A percentile compares a stretch with the other conserved stretches of the same genome.
Evolutionary conservation across 2,329 filamentous ascomycete genomes (phyloP).

Genomic region (Orbilia oligospora): DNA sequence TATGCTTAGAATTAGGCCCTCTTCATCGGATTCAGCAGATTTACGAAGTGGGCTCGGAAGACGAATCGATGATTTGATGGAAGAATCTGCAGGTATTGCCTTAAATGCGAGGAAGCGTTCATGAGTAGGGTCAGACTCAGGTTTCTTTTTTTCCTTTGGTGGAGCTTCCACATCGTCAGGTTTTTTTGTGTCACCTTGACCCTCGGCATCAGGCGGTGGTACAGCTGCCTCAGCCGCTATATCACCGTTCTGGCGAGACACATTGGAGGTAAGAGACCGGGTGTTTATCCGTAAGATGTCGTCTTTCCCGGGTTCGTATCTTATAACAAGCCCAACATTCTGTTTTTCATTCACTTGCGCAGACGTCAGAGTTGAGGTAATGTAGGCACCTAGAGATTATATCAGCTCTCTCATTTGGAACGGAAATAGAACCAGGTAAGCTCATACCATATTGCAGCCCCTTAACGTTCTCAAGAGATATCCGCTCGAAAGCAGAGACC

Average conservation of each 20-base stretch:
- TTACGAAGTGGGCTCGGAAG: slow-evolving; percentile 55
- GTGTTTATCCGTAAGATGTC: slow-evolving; percentile 88
- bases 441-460: slow-evolving; percentile 77
- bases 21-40: slow-evolving; percentile 68
- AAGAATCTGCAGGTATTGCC: slow-evolving; percentile 47
- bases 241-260: slow-evolving; percentile 60
- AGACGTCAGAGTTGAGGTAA: slow-evolving; percentile 86
- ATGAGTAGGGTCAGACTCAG: slow-evolving; percentile 60
- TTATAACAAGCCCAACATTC: slow-evolving; percentile 87
- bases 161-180: slow-evolving; percentile 20
- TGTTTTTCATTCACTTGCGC: slow-evolving; percentile 81
- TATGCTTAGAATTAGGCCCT: slow-evolving; percentile 66
- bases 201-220: slow-evolving; percentile 62
- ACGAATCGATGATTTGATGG: slow-evolving; percentile 31
- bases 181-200: slow-evolving; percentile 68
- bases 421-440: neutral
- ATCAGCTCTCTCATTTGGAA: slow-evolving; percentile 9
- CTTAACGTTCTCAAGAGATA: slow-evolving; percentile 81
- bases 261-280: slow-evolving; percentile 77
- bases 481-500: slow-evolving; percentile 89
- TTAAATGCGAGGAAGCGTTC: slow-evolving; percentile 60
- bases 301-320: slow-evolving; percentile 78
- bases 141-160: slow-evolving; percentile 2
- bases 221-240: slow-evolving; percentile 62
- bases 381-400: slow-evolving; percentile 74